Evolutionary conservation across 495 filamentous ascomycete species (phyloP).

Genomic region (Penicillium desertorum): DNA sequence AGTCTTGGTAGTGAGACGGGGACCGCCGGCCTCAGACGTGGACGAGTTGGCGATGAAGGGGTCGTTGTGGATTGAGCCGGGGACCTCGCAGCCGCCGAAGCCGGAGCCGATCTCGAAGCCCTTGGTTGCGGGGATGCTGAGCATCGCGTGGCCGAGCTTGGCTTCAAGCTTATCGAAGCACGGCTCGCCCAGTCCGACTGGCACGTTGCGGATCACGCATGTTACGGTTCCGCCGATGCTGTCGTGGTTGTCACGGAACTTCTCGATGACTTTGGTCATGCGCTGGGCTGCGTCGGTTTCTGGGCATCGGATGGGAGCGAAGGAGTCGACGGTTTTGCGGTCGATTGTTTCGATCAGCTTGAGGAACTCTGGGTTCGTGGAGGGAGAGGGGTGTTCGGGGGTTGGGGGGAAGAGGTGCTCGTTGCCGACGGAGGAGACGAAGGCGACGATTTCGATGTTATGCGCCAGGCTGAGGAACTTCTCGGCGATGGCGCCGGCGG

Average conservation of each 20-base stretch:
- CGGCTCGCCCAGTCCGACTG: slow-evolving; percentile 87
- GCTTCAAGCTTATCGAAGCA: slow-evolving; percentile 97
- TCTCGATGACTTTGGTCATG: slow-evolving; percentile 80
- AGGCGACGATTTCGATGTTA: slow-evolving; percentile 88
- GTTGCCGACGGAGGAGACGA: slow-evolving; percentile 80
- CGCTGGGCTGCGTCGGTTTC: slow-evolving; percentile 57
- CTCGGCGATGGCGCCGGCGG: slow-evolving; percentile 92
- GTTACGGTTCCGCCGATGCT: slow-evolving; percentile 96
- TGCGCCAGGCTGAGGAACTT: slow-evolving; percentile 83
- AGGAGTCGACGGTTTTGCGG: slow-evolving; percentile 77
- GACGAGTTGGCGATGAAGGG: slow-evolving; percentile 66
- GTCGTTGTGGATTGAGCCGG: slow-evolving; percentile 92
- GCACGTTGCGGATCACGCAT: slow-evolving; percentile 90
- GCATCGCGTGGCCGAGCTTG: slow-evolving; percentile 91
- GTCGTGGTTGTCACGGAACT: slow-evolving; percentile 75
- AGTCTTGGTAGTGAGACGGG: slow-evolving; percentile 78
- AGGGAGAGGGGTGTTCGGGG: slow-evolving; percentile 64
- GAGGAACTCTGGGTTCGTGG: slow-evolving; percentile 84
- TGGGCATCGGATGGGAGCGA: slow-evolving; percentile 85
- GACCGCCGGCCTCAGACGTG: slow-evolving; percentile 34
- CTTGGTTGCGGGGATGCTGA: slow-evolving; percentile 95
- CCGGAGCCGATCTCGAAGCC: slow-evolving; percentile 96
- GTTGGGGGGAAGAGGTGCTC: slow-evolving; percentile 84
- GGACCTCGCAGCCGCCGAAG: slow-evolving; percentile 83
- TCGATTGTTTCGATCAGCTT: slow-evolving; percentile 70